phyloP scores from a whole-genome alignment of 805 yeast genomes.

The Candida tammaniensis region DNA sequence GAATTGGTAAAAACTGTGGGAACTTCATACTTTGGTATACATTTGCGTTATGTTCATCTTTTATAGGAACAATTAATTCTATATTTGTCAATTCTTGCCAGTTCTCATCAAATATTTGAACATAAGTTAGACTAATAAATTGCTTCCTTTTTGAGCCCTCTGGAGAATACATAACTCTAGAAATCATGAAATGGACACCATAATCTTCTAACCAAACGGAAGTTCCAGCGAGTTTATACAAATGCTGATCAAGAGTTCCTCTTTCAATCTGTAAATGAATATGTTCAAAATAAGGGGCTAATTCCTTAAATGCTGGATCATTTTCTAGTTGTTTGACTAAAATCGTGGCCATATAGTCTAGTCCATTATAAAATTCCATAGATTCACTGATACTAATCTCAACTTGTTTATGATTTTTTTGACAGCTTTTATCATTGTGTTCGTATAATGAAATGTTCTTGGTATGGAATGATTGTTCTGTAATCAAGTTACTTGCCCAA shows the following conservation, averaged over 20 bases:
- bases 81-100: constrained; percentile 42
- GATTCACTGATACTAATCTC: constrained; percentile 9
- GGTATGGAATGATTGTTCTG: constrained; percentile 3
- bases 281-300: constrained; percentile 25
- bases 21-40: constrained; percentile 13
- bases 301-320: constrained; percentile 17
- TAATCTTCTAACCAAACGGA: constrained; percentile 51
- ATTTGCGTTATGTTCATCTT: constrained; percentile 9
- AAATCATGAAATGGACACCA: constrained; percentile 48
- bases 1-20: constrained; percentile 30
- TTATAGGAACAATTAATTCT: constrained; percentile 20
- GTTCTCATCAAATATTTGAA: constrained; percentile 42
- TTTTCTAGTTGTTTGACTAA: constrained; percentile 6
- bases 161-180: constrained; percentile 39
- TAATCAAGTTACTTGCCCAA: constrained; percentile 4
- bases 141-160: constrained; percentile 30
- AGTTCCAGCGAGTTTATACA: constrained; percentile 51
- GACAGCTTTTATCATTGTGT: constrained; percentile 5
- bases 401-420: constrained; percentile 3
- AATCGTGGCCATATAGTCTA: constrained; percentile 8
- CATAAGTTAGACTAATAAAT: constrained; percentile 38
- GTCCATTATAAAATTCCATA: constrained; percentile 6
- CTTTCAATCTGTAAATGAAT: constrained; percentile 17
- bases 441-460: constrained; percentile 8
- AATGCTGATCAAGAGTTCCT: constrained; percentile 23